Percentiles rank a stretch among this genome's conserved stretches.
These are phyloP conservation scores for Talaromyces wortmannii DNA, from an alignment of 495 filamentous ascomycete species.

Conservation along the genomic window DNA sequence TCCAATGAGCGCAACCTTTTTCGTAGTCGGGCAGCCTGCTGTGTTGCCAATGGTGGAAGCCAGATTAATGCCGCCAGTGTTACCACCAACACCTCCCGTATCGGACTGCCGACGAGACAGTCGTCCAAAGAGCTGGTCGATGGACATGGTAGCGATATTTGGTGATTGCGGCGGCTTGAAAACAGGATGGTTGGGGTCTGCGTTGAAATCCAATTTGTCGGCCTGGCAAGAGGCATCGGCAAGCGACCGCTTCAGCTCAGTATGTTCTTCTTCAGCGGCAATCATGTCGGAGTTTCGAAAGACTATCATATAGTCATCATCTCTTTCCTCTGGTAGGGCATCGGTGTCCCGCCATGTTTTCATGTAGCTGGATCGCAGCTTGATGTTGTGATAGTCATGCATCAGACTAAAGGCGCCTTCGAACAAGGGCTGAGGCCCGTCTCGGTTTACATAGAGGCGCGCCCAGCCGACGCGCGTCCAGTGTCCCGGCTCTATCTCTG, in stretches of 20 bases:
- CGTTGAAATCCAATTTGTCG: constrained; percentile 66
- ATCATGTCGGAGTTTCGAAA: constrained; percentile 86
- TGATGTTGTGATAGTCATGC: constrained; percentile 82
- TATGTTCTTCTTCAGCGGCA: constrained; percentile 19
- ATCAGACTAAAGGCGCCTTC: constrained; percentile 82
- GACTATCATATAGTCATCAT: constrained; percentile 79
- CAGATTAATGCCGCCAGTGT: constrained; percentile 79
- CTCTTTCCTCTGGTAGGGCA: constrained; percentile 51
- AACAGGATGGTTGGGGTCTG: constrained; percentile 57
- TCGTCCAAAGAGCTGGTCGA: constrained; percentile 47
- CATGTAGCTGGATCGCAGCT: constrained; percentile 66
- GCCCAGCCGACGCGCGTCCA: constrained; percentile 87
- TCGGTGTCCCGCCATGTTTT: constrained; percentile 69
- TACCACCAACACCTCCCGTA: constrained; percentile 54
- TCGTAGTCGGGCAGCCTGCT: constrained; percentile 75
- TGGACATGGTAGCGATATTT: constrained; percentile 46
- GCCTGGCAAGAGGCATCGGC: constrained; percentile 47
- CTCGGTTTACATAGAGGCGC: constrained; percentile 65
- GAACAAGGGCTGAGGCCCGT: constrained; percentile 76
- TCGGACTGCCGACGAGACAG: constrained; percentile 44
- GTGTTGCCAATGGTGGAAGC: constrained; percentile 73
- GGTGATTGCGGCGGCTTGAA: constrained; percentile 38
- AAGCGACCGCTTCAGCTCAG: constrained; percentile 46
- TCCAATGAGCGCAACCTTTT: constrained; percentile 85
- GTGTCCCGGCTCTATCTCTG: constrained; percentile 51